Percentiles rank a stretch among this genome's conserved stretches.
Evolutionary conservation across 2,329 filamentous ascomycete species (phyloP).

Genomic region (Diaporthe vaccinii): DNA sequence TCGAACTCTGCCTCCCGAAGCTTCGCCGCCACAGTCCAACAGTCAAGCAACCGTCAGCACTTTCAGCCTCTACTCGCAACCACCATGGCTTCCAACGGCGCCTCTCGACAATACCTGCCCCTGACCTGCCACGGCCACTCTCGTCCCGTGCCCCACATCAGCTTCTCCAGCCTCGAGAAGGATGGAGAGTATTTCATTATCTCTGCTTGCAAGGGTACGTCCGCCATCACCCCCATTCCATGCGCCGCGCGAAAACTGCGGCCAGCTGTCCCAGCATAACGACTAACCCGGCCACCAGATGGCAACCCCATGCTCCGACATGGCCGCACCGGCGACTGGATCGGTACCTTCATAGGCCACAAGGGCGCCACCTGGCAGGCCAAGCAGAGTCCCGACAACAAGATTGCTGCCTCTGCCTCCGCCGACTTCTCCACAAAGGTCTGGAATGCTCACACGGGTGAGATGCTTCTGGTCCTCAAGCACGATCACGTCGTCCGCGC

Average conservation of each 20-base stretch:
- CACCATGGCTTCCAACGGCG: slow-evolving; percentile 47
- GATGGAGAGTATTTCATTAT: slow-evolving; percentile 92
- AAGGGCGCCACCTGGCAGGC: slow-evolving; percentile 99
- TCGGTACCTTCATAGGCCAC: slow-evolving; percentile 97
- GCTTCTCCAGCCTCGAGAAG: slow-evolving; percentile 86
- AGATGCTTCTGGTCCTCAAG: slow-evolving; percentile 86
- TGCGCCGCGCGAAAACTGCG: background rate
- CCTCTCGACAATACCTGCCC: slow-evolving; percentile 77
- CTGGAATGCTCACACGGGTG: slow-evolving; percentile 96
- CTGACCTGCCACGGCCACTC: slow-evolving; percentile 96
- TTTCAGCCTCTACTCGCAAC: background rate
- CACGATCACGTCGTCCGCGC: slow-evolving; percentile 97
- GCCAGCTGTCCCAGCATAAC: background rate
- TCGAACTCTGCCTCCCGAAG: slow-evolving; percentile 42
- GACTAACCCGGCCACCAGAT: slow-evolving; percentile 66
- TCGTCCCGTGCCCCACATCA: slow-evolving; percentile 89
- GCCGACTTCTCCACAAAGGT: slow-evolving; percentile 97
- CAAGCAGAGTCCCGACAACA: slow-evolving; percentile 87
- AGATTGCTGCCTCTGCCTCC: slow-evolving; percentile 90
- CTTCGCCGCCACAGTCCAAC: background rate
- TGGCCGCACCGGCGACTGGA: slow-evolving; percentile 96
- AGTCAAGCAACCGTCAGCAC: background rate
- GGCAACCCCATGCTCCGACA: slow-evolving; percentile 99
- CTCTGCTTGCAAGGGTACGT: slow-evolving; percentile 87
- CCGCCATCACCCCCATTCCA: background rate